These are phyloP conservation scores for Lachnellula hyalina DNA, from an alignment of 2,329 filamentous ascomycete species.

Conservation along the genomic window DNA sequence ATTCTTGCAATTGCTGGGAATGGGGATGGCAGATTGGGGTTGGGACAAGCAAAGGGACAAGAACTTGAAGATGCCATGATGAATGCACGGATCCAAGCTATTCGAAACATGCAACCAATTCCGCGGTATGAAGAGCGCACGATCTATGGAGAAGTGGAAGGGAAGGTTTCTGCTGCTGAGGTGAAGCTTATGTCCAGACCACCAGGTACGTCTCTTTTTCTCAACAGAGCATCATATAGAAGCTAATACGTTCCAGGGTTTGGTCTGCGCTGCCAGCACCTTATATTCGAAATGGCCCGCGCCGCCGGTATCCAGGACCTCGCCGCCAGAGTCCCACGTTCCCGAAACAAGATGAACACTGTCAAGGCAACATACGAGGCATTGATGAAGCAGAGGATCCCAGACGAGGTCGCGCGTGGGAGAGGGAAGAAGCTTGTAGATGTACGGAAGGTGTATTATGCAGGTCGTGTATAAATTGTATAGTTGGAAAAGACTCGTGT, in stretches of 20 bases:
- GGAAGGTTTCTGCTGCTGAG: constrained; percentile 83
- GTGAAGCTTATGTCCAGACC: constrained; percentile 77
- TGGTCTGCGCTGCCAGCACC: constrained; percentile 82
- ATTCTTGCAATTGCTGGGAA: constrained; percentile 81
- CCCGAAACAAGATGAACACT: constrained; percentile 95
- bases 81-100: constrained; percentile 75
- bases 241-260: constrained; percentile 58
- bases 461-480: constrained; percentile 44
- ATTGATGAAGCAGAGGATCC: constrained; percentile 75
- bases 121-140: constrained; percentile 87
- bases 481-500: constrained; percentile 41
- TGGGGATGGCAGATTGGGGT: constrained; percentile 74
- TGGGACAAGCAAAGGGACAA: constrained; percentile 84
- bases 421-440: constrained; percentile 94
- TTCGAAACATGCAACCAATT: constrained; percentile 91
- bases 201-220: constrained; percentile 60
- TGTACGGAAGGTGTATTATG: constrained; percentile 95
- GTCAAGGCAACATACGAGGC: constrained; percentile 88
- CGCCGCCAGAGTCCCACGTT: constrained; percentile 73
- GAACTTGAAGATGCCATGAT: constrained; percentile 61
- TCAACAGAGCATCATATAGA: neutral
- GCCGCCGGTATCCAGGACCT: constrained; percentile 83
- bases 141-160: constrained; percentile 77
- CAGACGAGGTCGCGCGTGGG: constrained; percentile 83
- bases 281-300: constrained; percentile 92